Evolutionary conservation across 129 eudicot species (phyloP), one percentile per base, ranked within the genome.

Genomic region (Deinandra increscens): DNA sequence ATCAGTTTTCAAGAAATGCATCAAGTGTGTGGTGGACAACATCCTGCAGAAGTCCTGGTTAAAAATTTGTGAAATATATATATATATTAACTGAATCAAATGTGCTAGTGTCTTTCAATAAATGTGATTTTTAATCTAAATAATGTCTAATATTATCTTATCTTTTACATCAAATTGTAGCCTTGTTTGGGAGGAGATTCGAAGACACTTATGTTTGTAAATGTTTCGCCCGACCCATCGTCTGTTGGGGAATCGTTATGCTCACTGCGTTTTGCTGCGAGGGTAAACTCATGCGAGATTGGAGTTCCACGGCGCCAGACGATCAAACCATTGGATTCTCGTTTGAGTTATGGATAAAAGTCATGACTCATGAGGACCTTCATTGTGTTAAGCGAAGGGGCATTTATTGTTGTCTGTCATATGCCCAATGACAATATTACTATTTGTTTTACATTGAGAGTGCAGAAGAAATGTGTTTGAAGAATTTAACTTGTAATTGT

Each of bases 181-280:
- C 93, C 93, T 46, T 87, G 93, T 58, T 81, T 87, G 77, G 93
- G 89, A 7, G 89, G 93, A 38, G 88, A 87, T 66, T 84, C 89
- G 4, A 87, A 87, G 65, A 87, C 93, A 0, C 73, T 87, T 1
- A 87, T 87, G 93, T 79, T 87, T 49, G 93, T 81, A 8, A 87
- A 87, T 60, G 79, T 87, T 14, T 81, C 89, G 45, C 93, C 93
- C 0, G 93, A 87, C 15, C 78, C 83, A 10, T 87, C 79, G 4
- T 87, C 93, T 0, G 64, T 79, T 9, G 71, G 76, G 1, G 93
- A 87, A 58, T 83, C 93, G 0, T 41, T 87, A 14, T 81, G 89
- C 61, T 84, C 93, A 1, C 71, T 87, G 15, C 75, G 86, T 8
- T 84, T 87, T 54, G 89, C 89, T 46, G 89, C 93, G 3, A 48